phyloP scores from a whole-genome alignment of 257 asterid genomes.

The Przewalskia tangutica region DNA sequence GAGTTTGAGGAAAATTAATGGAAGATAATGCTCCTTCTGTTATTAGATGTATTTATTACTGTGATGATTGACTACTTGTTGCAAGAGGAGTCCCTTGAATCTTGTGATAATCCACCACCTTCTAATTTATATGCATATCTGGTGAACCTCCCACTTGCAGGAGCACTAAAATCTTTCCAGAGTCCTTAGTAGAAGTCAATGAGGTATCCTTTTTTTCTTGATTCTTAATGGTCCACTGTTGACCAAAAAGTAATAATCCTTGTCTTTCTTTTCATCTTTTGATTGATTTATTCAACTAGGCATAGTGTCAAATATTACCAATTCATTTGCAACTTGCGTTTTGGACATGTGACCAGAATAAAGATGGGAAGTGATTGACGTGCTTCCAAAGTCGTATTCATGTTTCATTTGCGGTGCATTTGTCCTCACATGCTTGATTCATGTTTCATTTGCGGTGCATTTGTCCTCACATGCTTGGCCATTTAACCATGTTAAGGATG shows the following conservation, averaged over 20 bases:
- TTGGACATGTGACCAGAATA: neutral
- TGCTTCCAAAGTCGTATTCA: neutral
- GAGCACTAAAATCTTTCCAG: constrained; percentile 9
- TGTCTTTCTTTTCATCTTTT: neutral
- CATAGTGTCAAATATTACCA: neutral
- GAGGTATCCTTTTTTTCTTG: neutral
- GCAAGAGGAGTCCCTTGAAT: constrained; percentile 8
- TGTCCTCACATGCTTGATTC: no score
- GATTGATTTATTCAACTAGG: neutral
- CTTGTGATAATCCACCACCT: constrained; percentile 5
- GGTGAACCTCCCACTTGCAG: constrained; percentile 15
- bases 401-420: neutral
- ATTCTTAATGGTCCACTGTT: neutral
- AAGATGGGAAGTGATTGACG: neutral
- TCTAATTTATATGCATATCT: neutral
- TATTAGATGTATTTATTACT: no score
- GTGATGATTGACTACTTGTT: no score
- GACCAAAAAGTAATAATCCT: neutral
- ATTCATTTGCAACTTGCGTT: constrained; percentile 1
- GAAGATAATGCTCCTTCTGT: constrained; percentile 2
- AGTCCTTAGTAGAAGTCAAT: neutral
- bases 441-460: no score
- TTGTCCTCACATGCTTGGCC: no score
- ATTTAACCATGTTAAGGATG: neutral
- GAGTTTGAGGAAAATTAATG: neutral